Percentiles rank a stretch among this genome's conserved stretches.
phyloP scores from a whole-genome alignment of 805 yeast species.

The Starmerella ratchasimensis region DNA sequence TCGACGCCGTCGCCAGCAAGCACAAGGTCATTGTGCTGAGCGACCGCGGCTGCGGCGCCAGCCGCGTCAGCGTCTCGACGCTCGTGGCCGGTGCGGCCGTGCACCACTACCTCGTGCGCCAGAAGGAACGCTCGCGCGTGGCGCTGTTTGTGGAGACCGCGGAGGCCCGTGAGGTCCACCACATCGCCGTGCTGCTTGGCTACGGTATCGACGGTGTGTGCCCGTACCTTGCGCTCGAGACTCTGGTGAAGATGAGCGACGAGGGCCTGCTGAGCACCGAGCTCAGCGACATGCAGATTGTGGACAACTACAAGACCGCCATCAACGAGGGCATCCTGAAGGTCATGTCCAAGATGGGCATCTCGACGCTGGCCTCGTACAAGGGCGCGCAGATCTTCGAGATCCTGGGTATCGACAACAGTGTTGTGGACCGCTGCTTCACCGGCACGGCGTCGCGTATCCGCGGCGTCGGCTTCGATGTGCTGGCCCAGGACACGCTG shows the following conservation, averaged over 20 bases:
- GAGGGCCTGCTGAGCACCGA: constrained; percentile 48
- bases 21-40: constrained; percentile 63
- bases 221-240: constrained; percentile 88
- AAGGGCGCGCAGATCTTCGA: constrained; percentile 98
- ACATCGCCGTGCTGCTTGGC: constrained; percentile 83
- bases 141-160: constrained; percentile 87
- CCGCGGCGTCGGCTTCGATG: constrained; percentile 88
- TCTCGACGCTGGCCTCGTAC: constrained; percentile 93
- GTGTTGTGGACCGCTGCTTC: constrained; percentile 89
- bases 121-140: constrained; percentile 89
- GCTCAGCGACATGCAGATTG: constrained; percentile 44
- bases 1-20: constrained; percentile 64
- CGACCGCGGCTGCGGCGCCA: constrained; percentile 48
- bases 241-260: constrained; percentile 66
- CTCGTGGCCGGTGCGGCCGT: constrained; percentile 92
- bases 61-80: constrained; percentile 70
- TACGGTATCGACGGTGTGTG: constrained; percentile 95
- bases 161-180: constrained; percentile 96
- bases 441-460: constrained; percentile 96
- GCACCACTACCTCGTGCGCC: constrained; percentile 90
- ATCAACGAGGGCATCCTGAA: constrained; percentile 84
- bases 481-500: constrained; percentile 92
- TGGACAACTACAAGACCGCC: constrained; percentile 70
- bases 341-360: constrained; percentile 99
- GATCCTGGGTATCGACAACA: constrained; percentile 88